Percentiles rank a stretch among this genome's conserved stretches.
These are phyloP conservation scores for Chytriomyces confervae DNA, from an alignment of 192 early-diverging fungal species.

Conservation along the genomic window DNA sequence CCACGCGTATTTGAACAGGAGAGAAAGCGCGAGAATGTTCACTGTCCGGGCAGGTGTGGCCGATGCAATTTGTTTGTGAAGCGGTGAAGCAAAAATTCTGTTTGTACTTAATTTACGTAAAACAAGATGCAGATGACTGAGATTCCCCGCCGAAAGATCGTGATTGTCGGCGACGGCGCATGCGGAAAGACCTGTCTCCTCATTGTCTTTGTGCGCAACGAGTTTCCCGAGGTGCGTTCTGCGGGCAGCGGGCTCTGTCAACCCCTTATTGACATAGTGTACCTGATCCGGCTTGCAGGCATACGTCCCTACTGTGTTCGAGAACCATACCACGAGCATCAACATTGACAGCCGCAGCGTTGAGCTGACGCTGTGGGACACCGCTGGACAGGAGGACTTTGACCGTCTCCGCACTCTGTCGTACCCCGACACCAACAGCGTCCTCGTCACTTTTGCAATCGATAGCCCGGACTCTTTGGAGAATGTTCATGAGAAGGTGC, in stretches of 20 bases:
- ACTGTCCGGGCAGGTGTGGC: too few relatives aligned
- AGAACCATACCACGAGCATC: too few relatives aligned
- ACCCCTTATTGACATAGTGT: too few relatives aligned
- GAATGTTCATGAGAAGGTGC: conserved; percentile 13
- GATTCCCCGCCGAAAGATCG: conserved; percentile 50
- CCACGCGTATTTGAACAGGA: too few relatives aligned
- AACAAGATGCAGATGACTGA: neutral
- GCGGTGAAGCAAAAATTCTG: too few relatives aligned
- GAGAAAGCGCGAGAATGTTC: too few relatives aligned
- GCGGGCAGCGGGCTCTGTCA: too few relatives aligned
- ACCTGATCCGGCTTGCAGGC: too few relatives aligned
- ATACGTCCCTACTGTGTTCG: conserved; percentile 58
- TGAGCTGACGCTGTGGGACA: too few relatives aligned
- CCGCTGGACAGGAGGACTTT: conserved; percentile 81
- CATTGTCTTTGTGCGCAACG: conserved; percentile 23
- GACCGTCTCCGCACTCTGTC: conserved; percentile 82
- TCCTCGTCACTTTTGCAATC: conserved; percentile 83
- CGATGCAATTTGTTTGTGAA: too few relatives aligned
- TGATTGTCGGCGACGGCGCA: conserved; percentile 47
- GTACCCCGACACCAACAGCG: conserved; percentile 80
- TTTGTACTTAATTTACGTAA: too few relatives aligned
- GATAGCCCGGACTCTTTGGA: conserved; percentile 6
- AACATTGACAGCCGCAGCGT: too few relatives aligned
- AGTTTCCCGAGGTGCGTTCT: conserved; percentile 41
- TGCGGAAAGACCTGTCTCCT: conserved; percentile 41